Base-by-base conservation (phyloP, 768 basidiomycete species). In the Collybia sp. region DNA sequence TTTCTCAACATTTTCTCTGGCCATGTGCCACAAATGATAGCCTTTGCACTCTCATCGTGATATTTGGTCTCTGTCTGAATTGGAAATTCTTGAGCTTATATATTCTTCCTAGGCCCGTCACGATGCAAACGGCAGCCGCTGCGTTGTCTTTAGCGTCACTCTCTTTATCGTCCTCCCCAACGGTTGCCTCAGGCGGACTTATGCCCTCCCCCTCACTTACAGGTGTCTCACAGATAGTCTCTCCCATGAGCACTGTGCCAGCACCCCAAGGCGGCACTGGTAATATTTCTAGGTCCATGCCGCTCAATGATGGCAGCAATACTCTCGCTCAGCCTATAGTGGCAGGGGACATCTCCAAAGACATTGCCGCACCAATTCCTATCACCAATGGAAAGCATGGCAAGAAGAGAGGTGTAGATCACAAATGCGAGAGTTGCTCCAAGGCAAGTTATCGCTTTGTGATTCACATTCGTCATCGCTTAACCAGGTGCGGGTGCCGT, bases 351-450 rank as follows among this genome's bases (percentile, higher is more conserved):
- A 46, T 53, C 20, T 20, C 46, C n/a, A 51, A 53, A 47, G 47
- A 25, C 41, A 44, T 40, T 38, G 55, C 62, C 30, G 58, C 59
- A 12, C 67, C 70, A 18, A 73, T 72, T 34, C 61, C 72, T 12
- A 71, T 73, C 39, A 52, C 51, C 38, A 53, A 53, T 45, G 56
- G 59, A 43, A 72, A 64, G 57, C 66, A 62, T 32, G 75, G 75
- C 36, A 90, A 84, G 75, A 91, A 90, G 66, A 80, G 88, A 47
- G 92, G 90, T 1, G 79, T 85, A 44, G 84, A 87, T 47, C 93
- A 90, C 70, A 85, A 82, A 51, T 97, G 94, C 68, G 94, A 97
- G 70, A 90, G 83, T 57, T 98, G 94, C 65, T 83, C 85, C 33
- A 97, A 97, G 88, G 93, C 88, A 51, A 39, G 69, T 62, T 30